Evolutionary conservation across 2,329 filamentous ascomycete genomes (phyloP).

Genomic region (Sporothrix variecibatus): DNA sequence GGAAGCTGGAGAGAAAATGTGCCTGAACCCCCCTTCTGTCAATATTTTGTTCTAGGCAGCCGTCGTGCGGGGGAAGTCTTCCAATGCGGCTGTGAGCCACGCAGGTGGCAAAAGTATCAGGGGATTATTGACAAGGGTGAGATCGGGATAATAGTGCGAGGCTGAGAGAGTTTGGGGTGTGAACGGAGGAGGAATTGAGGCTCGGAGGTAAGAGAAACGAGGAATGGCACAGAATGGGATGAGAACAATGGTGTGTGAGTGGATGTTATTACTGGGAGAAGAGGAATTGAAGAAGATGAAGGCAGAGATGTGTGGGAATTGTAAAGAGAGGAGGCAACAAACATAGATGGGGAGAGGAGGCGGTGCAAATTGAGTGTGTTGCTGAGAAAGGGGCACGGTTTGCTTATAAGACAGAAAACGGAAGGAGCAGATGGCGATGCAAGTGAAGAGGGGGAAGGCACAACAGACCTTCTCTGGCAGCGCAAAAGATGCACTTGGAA

Average conservation of each 20-base stretch:
- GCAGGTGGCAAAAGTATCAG: slow-evolving; percentile 1
- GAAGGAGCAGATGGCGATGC: slow-evolving; percentile 15
- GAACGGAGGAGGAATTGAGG: not conserved
- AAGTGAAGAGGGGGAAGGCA: not conserved
- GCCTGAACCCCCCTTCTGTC: not conserved
- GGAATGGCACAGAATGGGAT: not conserved
- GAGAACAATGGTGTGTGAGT: not conserved
- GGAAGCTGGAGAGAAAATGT: not conserved
- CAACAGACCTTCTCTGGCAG: not conserved
- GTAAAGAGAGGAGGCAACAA: not conserved
- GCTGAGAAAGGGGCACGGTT: not conserved
- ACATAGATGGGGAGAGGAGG: not conserved
- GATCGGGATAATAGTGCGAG: not conserved
- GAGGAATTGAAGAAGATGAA: not conserved
- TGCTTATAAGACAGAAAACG: slow-evolving; percentile 19
- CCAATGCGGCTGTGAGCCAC: slow-evolving; percentile 10
- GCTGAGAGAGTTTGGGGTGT: not conserved
- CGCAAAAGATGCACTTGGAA: not conserved
- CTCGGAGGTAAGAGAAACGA: not conserved
- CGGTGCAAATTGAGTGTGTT: not conserved
- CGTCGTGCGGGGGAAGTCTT: slow-evolving; percentile 1
- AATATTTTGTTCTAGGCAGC: slow-evolving; percentile 9
- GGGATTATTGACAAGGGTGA: not conserved
- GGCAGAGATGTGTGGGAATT: not conserved
- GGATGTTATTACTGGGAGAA: not conserved